phyloP scores from a whole-genome alignment of 148 eudicot genomes.

The Rhododendron ovatum region DNA sequence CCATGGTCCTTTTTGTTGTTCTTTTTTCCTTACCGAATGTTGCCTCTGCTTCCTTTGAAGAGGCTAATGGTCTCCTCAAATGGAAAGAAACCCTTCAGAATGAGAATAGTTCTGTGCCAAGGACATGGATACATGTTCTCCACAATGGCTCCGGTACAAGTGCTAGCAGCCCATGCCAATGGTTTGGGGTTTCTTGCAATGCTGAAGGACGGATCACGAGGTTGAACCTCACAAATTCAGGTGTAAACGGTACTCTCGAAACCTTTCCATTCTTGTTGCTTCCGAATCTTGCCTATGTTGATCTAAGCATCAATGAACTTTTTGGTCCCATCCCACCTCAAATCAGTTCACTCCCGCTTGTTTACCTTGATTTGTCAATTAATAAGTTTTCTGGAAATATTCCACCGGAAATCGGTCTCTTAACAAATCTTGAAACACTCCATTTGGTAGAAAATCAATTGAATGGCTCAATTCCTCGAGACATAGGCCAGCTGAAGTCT shows the following conservation, averaged over 20 bases:
- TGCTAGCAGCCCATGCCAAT: conserved; percentile 26
- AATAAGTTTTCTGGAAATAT: neutral
- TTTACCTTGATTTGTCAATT: neutral
- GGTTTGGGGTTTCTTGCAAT: conserved; percentile 24
- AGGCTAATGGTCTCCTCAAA: conserved; percentile 28
- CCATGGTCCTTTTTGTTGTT: neutral
- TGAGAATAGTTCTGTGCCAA: conserved; percentile 20
- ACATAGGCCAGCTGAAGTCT: too few species aligned
- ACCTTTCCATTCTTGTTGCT: neutral
- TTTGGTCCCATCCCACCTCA: neutral
- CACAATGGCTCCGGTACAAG: neutral
- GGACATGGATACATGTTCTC: conserved; percentile 23
- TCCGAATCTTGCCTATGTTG: neutral
- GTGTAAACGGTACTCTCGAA: neutral
- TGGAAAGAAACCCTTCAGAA: conserved; percentile 31
- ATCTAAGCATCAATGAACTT: neutral
- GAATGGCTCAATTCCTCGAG: neutral
- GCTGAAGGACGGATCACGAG: neutral
- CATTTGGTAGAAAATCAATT: neutral
- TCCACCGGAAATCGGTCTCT: neutral
- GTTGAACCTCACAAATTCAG: neutral
- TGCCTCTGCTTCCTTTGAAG: conserved; percentile 19
- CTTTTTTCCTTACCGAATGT: neutral
- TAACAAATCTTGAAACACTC: neutral
- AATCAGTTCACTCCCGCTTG: neutral